phyloP scores from a whole-genome alignment of 2,329 filamentous ascomycete genomes.

The Talaromyces sp. region DNA sequence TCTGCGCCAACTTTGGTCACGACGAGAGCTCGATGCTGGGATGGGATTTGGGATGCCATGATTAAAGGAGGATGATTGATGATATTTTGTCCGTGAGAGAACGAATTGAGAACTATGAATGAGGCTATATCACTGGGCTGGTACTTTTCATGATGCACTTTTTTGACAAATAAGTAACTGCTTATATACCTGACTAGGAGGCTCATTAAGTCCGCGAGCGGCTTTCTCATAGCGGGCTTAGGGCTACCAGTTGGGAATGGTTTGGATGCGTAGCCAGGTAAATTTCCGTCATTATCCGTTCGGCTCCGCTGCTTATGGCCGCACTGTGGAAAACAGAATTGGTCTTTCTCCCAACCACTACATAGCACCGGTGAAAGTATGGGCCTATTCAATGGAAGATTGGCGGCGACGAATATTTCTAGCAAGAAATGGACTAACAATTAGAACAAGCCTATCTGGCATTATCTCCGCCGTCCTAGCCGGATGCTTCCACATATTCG shows the following conservation, averaged over 20 bases:
- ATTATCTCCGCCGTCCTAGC: no score
- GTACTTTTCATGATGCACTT: not conserved
- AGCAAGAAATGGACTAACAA: no score
- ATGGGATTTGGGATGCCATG: conserved; percentile 1
- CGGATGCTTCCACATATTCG: no score
- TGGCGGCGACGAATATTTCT: no score
- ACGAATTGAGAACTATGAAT: not conserved
- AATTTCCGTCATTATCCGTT: not conserved
- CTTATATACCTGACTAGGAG: not conserved
- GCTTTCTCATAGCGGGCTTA: not conserved
- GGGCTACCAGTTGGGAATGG: not conserved
- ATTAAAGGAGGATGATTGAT: not conserved
- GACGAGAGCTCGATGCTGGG: conserved; percentile 18
- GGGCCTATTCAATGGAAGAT: no score
- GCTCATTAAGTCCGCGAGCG: not conserved
- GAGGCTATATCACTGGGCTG: not conserved
- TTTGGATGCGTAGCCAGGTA: not conserved
- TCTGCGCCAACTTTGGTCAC: conserved; percentile 19
- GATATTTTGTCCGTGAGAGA: not conserved
- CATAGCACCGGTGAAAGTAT: no score
- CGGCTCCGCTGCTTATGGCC: not conserved
- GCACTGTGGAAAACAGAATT: not conserved
- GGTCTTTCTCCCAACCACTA: no score
- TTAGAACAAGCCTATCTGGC: no score
- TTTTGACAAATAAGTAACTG: not conserved